A percentile compares a stretch with the other conserved stretches of the same genome.
phyloP scores from a whole-genome alignment of 345 rosid species.

The Streptanthus diversifolius region DNA sequence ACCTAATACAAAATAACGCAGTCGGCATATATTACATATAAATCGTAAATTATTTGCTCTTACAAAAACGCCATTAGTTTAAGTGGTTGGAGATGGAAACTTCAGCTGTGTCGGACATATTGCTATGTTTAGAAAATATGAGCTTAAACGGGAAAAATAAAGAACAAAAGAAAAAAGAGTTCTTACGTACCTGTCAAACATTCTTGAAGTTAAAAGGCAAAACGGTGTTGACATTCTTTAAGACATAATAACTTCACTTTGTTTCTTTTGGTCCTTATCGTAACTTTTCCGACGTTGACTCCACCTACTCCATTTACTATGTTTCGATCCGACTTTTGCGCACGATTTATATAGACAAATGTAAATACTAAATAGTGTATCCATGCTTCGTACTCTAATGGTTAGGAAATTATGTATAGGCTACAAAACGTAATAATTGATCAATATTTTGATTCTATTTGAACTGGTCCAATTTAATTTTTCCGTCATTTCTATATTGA shows the following conservation, averaged over 20 bases:
- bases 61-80: not conserved
- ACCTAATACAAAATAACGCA: constrained; percentile 25
- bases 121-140: not conserved
- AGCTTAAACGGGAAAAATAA: not conserved
- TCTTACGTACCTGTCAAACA: constrained; percentile 10
- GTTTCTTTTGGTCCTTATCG: constrained; percentile 22
- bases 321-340: constrained; percentile 21
- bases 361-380: not conserved
- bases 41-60: not conserved
- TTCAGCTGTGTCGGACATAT: not conserved
- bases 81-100: not conserved
- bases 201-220: constrained; percentile 5
- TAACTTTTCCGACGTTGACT: constrained; percentile 22
- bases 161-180: not conserved
- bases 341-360: not conserved
- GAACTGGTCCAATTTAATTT: not conserved
- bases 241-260: constrained; percentile 16
- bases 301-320: constrained; percentile 14
- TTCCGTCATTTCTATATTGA: not conserved
- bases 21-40: not conserved
- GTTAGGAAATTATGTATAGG: not conserved
- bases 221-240: constrained; percentile 21
- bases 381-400: not conserved
- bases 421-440: not conserved
- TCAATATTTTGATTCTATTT: not conserved